Percentiles rank a stretch among this genome's conserved stretches.
Evolutionary conservation across 805 yeast species (phyloP).

Genomic region (Starmera caribaea): DNA sequence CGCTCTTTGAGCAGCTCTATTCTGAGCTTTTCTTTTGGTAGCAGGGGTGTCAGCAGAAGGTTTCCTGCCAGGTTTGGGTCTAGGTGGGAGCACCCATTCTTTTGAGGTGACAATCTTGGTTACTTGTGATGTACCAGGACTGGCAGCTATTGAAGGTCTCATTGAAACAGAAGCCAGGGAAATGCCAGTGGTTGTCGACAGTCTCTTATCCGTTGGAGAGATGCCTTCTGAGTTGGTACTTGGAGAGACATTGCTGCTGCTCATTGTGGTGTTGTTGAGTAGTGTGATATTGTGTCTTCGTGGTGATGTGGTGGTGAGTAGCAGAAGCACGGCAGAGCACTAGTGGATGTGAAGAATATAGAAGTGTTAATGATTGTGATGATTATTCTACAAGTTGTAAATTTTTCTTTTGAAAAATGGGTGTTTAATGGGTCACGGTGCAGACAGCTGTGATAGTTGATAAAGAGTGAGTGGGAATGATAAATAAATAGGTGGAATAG

Average conservation of each 20-base stretch:
- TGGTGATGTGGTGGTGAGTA: too few species aligned
- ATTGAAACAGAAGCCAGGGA: not conserved
- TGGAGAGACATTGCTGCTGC: conserved; percentile 9
- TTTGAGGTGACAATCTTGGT: conserved; percentile 54
- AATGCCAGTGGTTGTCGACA: not conserved
- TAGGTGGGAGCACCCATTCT: conserved; percentile 72
- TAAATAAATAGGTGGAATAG: too few species aligned
- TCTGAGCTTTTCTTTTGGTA: conserved; percentile 79
- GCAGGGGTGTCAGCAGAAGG: conserved; percentile 70
- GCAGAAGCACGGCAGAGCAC: too few species aligned
- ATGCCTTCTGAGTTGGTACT: conserved; percentile 9
- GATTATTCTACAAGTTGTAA: too few species aligned
- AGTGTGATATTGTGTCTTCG: too few species aligned
- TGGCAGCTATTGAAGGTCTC: conserved; percentile 6
- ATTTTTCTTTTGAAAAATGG: too few species aligned
- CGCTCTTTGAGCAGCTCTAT: conserved; percentile 90
- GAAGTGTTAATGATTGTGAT: too few species aligned
- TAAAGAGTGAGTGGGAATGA: too few species aligned
- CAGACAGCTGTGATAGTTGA: too few species aligned
- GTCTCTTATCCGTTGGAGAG: too few species aligned
- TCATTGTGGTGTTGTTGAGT: conserved; percentile 1
- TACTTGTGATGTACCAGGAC: conserved; percentile 5
- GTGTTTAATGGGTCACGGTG: too few species aligned
- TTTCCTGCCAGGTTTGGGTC: conserved; percentile 65
- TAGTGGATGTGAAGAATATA: too few species aligned